These are phyloP conservation scores for Echites panduratus DNA, from an alignment of 257 asterid genomes.

Conservation along the genomic window DNA sequence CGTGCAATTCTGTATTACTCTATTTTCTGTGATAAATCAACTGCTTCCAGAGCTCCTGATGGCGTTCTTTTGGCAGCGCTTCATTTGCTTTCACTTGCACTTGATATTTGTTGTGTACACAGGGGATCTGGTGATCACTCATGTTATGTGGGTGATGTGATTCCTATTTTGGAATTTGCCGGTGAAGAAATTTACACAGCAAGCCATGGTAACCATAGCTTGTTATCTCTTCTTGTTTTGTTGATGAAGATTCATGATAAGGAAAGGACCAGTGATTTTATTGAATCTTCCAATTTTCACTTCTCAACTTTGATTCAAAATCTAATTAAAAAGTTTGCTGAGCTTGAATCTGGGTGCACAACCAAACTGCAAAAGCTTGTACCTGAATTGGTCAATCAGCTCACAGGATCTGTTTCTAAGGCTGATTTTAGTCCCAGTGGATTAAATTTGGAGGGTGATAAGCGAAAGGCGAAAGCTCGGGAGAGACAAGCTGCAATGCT, in stretches of 20 bases:
- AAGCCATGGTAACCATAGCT: constrained; percentile 71
- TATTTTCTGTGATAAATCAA: constrained; percentile 49
- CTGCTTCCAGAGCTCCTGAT: constrained; percentile 74
- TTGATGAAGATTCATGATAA: constrained; percentile 72
- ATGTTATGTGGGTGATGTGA: constrained; percentile 45
- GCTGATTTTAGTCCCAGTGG: constrained; percentile 29
- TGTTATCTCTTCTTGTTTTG: constrained; percentile 86
- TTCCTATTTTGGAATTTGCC: constrained; percentile 76
- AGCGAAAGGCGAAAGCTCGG: constrained; percentile 85
- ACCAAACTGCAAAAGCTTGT: constrained; percentile 66
- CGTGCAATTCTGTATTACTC: constrained; percentile 82
- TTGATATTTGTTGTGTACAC: constrained; percentile 65
- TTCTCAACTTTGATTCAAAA: constrained; percentile 48
- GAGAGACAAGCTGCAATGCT: constrained; percentile 94
- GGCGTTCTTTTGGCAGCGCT: constrained; percentile 66
- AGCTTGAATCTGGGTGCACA: constrained; percentile 75
- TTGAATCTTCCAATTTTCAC: constrained; percentile 55
- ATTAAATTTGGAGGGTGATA: constrained; percentile 56
- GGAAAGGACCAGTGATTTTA: constrained; percentile 45
- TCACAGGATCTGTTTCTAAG: constrained; percentile 32
- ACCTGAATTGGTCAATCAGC: constrained; percentile 68
- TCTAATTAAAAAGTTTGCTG: constrained; percentile 60
- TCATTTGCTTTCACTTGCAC: constrained; percentile 81
- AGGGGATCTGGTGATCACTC: constrained; percentile 48
- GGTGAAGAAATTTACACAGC: constrained; percentile 53